phyloP scores from a whole-genome alignment of 331 rosid species.

The Pyracantha coccinea region DNA sequence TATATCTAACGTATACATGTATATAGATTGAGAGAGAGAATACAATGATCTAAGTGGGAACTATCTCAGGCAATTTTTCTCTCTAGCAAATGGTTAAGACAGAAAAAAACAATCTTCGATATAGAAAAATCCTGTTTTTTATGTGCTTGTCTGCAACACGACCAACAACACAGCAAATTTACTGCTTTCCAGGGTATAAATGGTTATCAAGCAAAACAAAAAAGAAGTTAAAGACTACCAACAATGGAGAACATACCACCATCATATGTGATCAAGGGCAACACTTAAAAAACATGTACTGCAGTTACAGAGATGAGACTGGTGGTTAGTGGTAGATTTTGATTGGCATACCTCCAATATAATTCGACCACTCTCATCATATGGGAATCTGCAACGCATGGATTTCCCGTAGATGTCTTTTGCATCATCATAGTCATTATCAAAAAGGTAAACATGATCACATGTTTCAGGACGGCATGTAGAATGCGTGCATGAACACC shows the following conservation, averaged over 20 bases:
- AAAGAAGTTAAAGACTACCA: neutral
- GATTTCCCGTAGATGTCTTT: conserved; percentile 78
- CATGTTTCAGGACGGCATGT: conserved; percentile 81
- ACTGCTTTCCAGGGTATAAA: neutral
- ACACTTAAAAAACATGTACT: neutral
- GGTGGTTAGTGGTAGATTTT: conserved; percentile 8
- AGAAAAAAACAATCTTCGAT: neutral
- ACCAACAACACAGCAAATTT: neutral
- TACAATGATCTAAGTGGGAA: neutral
- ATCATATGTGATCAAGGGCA: neutral
- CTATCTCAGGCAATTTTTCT: neutral
- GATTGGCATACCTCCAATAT: conserved; percentile 72
- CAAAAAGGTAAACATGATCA: conserved; percentile 90
- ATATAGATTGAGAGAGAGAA: neutral
- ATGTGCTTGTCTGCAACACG: neutral
- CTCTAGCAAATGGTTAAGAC: neutral
- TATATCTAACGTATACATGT: neutral
- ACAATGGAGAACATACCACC: neutral
- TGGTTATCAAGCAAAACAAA: neutral
- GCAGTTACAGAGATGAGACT: conserved; percentile 3
- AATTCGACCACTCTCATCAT: conserved; percentile 75
- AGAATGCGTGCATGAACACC: conserved; percentile 68
- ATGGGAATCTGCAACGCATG: conserved; percentile 88
- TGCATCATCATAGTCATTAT: conserved; percentile 86
- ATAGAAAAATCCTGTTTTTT: neutral